Percentiles rank a stretch among this genome's conserved stretches.
Conservation (phyloP, 1,284 basidiomycete species). For the Microbotryomycetes sp. region DNA sequence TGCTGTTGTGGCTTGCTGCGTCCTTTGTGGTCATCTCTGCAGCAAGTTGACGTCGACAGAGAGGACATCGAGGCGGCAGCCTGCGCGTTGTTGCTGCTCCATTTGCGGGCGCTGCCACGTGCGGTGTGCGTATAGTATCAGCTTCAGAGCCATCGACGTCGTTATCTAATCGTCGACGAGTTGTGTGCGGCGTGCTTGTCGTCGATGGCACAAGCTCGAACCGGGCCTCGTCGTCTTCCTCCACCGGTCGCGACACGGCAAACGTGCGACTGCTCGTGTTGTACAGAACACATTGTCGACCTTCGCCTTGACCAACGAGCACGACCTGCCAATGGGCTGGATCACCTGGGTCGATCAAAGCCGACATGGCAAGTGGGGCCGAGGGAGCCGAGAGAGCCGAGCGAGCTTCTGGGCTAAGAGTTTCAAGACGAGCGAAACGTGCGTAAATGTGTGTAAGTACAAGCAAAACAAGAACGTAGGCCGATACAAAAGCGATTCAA, state of each 20-base stretch:
- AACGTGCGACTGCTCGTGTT: conserved; percentile 4
- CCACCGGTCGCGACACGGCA: neutral
- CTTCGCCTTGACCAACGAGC: conserved; percentile 9
- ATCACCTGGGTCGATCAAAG: neutral
- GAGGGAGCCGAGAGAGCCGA: neutral
- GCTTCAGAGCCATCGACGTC: too few species aligned
- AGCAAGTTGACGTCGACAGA: too few species aligned
- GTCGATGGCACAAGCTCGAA: too few species aligned
- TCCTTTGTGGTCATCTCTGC: too few species aligned
- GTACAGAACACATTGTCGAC: conserved; percentile 13
- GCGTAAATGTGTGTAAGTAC: neutral
- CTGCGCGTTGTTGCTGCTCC: too few species aligned
- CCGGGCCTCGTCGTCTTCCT: neutral
- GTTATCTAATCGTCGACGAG: too few species aligned
- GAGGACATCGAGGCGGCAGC: too few species aligned
- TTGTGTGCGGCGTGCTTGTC: too few species aligned
- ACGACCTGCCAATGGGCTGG: conserved; percentile 12
- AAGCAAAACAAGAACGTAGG: too few species aligned
- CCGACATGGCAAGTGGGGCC: neutral
- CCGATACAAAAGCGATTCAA: neutral
- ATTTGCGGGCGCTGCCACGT: too few species aligned
- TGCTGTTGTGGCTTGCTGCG: too few species aligned
- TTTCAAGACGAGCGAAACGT: neutral
- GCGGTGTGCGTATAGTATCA: too few species aligned
- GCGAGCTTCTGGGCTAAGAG: neutral